Evolutionary conservation across 805 yeast species (phyloP).

Genomic region (Barnettozyma californica): DNA sequence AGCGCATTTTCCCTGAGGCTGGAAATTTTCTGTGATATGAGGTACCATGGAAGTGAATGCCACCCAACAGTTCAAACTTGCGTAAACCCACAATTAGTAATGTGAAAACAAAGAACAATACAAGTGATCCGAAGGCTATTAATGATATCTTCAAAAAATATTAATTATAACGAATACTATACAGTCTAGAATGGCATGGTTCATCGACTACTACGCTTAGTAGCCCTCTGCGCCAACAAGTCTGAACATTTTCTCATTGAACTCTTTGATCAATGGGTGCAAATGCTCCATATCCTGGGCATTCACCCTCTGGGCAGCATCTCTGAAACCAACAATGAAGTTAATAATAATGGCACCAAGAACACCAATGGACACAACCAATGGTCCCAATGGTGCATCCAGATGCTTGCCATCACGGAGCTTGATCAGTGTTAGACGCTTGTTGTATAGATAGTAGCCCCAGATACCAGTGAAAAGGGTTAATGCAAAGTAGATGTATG

Average conservation of each 20-base stretch:
- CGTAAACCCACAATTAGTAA: too few relatives aligned
- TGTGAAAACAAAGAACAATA: too few relatives aligned
- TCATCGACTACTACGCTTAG: background rate
- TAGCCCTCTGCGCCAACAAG: constrained; percentile 28
- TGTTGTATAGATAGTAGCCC: constrained; percentile 78
- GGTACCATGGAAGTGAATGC: too few relatives aligned
- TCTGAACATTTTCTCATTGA: constrained; percentile 28
- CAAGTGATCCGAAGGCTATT: too few relatives aligned
- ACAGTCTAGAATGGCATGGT: background rate
- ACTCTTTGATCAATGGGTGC: constrained; percentile 24
- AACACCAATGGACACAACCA: constrained; percentile 68
- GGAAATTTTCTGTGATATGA: too few relatives aligned
- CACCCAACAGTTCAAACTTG: too few relatives aligned
- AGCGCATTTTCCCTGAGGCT: too few relatives aligned
- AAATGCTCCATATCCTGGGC: constrained; percentile 7
- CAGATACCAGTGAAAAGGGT: constrained; percentile 82
- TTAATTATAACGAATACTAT: background rate
- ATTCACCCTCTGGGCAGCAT: constrained; percentile 25
- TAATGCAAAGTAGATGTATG: constrained; percentile 73
- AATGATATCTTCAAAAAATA: background rate
- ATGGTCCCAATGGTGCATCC: constrained; percentile 87
- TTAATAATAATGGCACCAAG: constrained; percentile 62
- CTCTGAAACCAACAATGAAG: constrained; percentile 60
- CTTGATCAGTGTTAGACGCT: constrained; percentile 65
- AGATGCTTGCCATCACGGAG: constrained; percentile 82